Base-by-base conservation (phyloP, 208 protist species). In the Vickermania spadyakhi region DNA sequence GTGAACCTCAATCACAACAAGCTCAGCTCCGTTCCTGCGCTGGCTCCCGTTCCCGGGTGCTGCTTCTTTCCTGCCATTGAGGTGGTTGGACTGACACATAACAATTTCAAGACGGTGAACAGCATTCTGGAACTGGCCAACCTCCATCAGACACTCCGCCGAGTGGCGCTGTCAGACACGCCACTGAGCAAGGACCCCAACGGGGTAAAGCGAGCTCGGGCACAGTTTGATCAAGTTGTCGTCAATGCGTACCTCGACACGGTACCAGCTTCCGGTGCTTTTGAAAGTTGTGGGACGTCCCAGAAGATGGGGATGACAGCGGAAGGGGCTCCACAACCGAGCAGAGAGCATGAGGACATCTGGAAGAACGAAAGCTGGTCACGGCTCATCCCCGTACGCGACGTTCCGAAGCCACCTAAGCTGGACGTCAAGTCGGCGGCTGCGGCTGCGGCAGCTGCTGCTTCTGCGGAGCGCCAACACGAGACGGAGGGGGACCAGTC, bases 1-100 rank as follows among this genome's bases (percentile, higher is more conserved):
- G 76, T 91, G n/a, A 93, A 95, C 60, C 62, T 95, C 2, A 85
- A 90, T 54, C 58, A 81, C 56, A 95, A 95, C 64, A 69, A 73
- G 25, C 70, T 95, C 25, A 68, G 67, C 3, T 41, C 53, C 42
- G 75, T 95, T 1, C 36, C 36, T 18, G 84, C 84, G 0, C 72
- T 66, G 26, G 54, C 91, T 21, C 76, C 71, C 28, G 78, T 80
- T 28, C 62, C 70, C 41, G 71, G 66, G 5, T 53, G 75, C 26
- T 84, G 72, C 63, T 45, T 45, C 36, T 94, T 91, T 62, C 84
- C 88, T 0, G 66, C 66, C 4, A 73, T 91, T 51, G 77, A 89
- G 50, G 75, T 87, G 18, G 72, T 94, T 31, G 80, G 73, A 3
- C 62, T 94, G 26, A 75, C 66, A 50, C 58, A 66, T 22, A 94